These are phyloP conservation scores for Stachybotrys echinatus DNA, from an alignment of 2,329 filamentous ascomycete species.

Conservation along the genomic window DNA sequence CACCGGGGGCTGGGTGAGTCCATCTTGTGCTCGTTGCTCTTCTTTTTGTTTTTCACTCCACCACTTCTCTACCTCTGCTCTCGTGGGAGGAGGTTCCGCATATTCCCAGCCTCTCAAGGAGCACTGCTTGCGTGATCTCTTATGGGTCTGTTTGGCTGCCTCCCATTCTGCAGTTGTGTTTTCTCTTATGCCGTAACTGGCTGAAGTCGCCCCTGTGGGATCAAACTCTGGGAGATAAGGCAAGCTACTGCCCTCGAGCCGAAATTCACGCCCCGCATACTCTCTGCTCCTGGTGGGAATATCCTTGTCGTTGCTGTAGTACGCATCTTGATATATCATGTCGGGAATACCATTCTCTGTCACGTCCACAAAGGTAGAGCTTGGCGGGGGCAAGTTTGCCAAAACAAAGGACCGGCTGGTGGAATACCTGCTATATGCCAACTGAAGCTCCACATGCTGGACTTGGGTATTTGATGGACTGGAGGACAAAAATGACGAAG, in stretches of 20 bases:
- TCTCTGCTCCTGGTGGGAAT: conserved; percentile 72
- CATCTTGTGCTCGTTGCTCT: neutral
- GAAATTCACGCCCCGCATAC: conserved; percentile 85
- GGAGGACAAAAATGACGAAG: neutral
- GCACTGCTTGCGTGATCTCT: conserved; percentile 45
- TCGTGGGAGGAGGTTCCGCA: conserved; percentile 62
- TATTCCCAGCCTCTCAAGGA: conserved; percentile 68
- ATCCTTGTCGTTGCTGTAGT: conserved; percentile 79
- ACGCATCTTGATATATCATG: conserved; percentile 77
- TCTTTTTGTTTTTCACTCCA: conserved; percentile 33
- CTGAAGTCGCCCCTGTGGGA: conserved; percentile 46
- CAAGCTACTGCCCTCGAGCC: conserved; percentile 66
- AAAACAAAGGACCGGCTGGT: conserved; percentile 14
- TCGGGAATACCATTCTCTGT: conserved; percentile 42
- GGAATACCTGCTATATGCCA: conserved; percentile 4
- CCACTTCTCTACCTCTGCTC: conserved; percentile 66
- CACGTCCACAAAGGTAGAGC: conserved; percentile 11
- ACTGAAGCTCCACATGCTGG: neutral
- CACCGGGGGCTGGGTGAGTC: neutral
- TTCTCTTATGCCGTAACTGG: conserved; percentile 48
- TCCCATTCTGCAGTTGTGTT: conserved; percentile 41
- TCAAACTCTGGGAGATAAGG: conserved; percentile 81
- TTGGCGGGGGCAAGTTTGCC: conserved; percentile 20
- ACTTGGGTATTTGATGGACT: neutral
- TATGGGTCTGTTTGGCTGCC: conserved; percentile 44